These are phyloP conservation scores for Nemania abortiva DNA, from an alignment of 2,329 filamentous ascomycete species.

Conservation along the genomic window DNA sequence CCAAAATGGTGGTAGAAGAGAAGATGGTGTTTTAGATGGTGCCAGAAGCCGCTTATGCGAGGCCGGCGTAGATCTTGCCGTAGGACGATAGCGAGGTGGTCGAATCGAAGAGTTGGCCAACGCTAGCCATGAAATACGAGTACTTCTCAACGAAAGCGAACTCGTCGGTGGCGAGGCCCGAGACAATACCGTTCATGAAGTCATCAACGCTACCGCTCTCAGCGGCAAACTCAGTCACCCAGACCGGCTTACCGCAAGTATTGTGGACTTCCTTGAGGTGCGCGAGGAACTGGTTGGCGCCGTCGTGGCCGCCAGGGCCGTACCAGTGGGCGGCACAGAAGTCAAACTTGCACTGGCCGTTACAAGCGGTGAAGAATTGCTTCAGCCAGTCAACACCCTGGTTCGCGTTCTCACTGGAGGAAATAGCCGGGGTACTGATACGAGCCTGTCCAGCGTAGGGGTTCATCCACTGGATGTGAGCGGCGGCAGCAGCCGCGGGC, in stretches of 20 bases:
- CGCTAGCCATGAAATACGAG: conserved; percentile 67
- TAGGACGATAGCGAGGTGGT: conserved; percentile 57
- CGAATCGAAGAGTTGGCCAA: conserved; percentile 58
- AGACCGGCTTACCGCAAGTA: conserved; percentile 65
- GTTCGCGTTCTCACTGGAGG: conserved; percentile 65
- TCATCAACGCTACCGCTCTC: conserved; percentile 57
- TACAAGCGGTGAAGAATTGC: conserved; percentile 65
- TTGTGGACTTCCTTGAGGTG: conserved; percentile 64
- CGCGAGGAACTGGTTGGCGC: conserved; percentile 63
- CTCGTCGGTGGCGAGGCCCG: conserved; percentile 60
- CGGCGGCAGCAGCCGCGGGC: conserved; percentile 63
- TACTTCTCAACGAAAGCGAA: conserved; percentile 66
- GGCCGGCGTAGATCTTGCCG: conserved; percentile 64
- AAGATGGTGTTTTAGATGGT: conserved; percentile 12
- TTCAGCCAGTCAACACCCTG: conserved; percentile 70
- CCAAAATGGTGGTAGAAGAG: conserved; percentile 41
- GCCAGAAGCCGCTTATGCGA: conserved; percentile 43
- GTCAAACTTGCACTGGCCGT: conserved; percentile 65
- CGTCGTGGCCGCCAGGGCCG: conserved; percentile 57
- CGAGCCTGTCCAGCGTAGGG: conserved; percentile 64
- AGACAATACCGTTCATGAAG: conserved; percentile 65
- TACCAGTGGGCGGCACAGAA: conserved; percentile 76
- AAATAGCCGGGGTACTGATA: conserved; percentile 71
- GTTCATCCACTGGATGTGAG: conserved; percentile 68
- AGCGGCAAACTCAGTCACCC: conserved; percentile 74